Base-by-base conservation (phyloP, 306 rosid species). In the apple (Malus domestica) region DNA sequence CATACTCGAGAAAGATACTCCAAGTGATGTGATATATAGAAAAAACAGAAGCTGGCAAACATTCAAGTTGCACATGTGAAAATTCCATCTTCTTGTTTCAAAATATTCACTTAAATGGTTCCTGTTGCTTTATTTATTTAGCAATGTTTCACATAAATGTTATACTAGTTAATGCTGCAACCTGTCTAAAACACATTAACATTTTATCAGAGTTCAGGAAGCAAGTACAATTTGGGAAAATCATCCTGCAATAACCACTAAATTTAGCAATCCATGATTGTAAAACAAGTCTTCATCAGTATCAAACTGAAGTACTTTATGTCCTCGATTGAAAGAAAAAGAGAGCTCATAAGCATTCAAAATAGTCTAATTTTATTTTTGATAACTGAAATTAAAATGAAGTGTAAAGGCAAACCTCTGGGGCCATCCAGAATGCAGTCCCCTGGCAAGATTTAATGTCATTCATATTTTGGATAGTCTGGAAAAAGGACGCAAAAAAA, bases 341-440 rank as follows among this genome's bases (percentile, higher is more conserved):
- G 9, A 70, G 45, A 66, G 73, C 73, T 51, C 52, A 65, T 22
- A 45, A 73, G 44, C 55, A 73, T 29, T 30, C 64, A 40, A 40
- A 42, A 4, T 8, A 72, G 29, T 19, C 44, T 52, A 51, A 45
- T 6, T 44, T 12, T 42, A 16, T 15, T 29, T 16, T 33, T 68
- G 62, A 42, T 55, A 64, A 79, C 81, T 62, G 4, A 19, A 0
- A 67, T 73, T 63, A 45, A 38, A 78, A 79, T 38, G 57, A 76
- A 81, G 81, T 45, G 72, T 59, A 79, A 79, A 78, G 78, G 72
- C 90, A 88, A 82, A 95, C 98, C 98, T 95, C 98, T 64, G 97
- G 98, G 23, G 98, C 97, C 98, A 95, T 95, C 98, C 98, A 95
- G 81, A 78, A 89, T 79, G 97, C 89, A 79, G 97, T 92, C 45